phyloP scores from a whole-genome alignment of 441 rosid species.

The Pelargonium fulgidum region DNA sequence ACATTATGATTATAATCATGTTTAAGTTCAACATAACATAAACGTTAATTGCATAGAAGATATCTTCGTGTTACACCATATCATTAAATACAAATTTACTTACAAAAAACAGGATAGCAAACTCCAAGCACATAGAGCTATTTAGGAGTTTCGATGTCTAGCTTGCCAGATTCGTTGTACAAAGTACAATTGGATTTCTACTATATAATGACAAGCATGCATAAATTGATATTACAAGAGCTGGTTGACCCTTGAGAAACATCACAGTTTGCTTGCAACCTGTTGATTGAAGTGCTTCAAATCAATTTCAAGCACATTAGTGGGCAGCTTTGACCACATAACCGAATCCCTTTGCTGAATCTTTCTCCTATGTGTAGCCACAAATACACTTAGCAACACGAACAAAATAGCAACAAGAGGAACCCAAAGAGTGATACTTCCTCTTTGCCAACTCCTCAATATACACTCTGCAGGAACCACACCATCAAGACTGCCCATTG shows the following conservation, averaged over 20 bases:
- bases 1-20: neutral
- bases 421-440: conserved; percentile 34
- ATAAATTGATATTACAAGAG: neutral
- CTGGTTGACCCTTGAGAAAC: conserved; percentile 15
- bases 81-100: conserved; percentile 11
- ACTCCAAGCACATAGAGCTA: conserved; percentile 4
- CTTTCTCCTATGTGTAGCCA: conserved; percentile 40
- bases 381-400: conserved; percentile 43
- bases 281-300: conserved; percentile 28
- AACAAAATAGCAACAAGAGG: conserved; percentile 53
- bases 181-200: conserved; percentile 3
- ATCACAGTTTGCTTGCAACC: conserved; percentile 28
- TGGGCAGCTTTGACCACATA: conserved; percentile 60
- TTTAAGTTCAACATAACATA: neutral
- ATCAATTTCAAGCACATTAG: conserved; percentile 35
- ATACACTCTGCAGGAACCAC: conserved; percentile 43
- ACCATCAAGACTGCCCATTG: conserved; percentile 73
- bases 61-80: neutral
- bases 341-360: conserved; percentile 19
- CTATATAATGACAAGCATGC: neutral
- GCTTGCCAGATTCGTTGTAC: neutral
- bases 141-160: neutral
- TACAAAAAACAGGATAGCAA: conserved; percentile 15
- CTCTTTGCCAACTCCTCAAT: conserved; percentile 45
- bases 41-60: neutral